Conservation (phyloP, 2,329 filamentous ascomycete genomes). For the Orbilia ellipsospora region DNA sequence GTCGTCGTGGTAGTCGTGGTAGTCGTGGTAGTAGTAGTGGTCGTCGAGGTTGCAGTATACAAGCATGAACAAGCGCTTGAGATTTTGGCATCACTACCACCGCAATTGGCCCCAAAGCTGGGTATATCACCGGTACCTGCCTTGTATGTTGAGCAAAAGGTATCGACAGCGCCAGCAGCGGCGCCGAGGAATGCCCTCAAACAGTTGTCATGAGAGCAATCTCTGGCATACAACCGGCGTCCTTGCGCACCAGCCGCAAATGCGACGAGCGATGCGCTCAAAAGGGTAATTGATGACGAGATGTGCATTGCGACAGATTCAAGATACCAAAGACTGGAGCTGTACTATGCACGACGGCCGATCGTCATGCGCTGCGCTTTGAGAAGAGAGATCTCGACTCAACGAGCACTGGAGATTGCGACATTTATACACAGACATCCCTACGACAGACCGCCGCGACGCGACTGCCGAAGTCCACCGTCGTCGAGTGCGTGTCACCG, state of each 20-base stretch:
- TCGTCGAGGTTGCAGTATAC: slow-evolving; percentile 29
- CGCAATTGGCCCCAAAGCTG: slow-evolving; percentile 32
- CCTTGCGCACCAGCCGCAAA: slow-evolving; percentile 22
- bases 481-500: neutral
- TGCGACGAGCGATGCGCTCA: slow-evolving; percentile 23
- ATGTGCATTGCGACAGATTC: slow-evolving; percentile 17
- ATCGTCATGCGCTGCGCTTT: neutral
- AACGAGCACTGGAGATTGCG: neutral
- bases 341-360: neutral
- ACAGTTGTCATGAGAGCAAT: slow-evolving; percentile 42
- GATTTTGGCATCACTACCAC: slow-evolving; percentile 23
- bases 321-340: slow-evolving; percentile 6
- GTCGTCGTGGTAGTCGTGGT: slow-evolving; percentile 12
- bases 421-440: too few species aligned
- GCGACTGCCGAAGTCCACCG: neutral
- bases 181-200: slow-evolving; percentile 37
- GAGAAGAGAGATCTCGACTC: slow-evolving; percentile 2
- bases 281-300: slow-evolving; percentile 25
- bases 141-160: slow-evolving; percentile 28
- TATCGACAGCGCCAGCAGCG: slow-evolving; percentile 12
- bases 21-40: slow-evolving; percentile 24
- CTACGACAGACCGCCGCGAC: slow-evolving; percentile 5
- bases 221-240: slow-evolving; percentile 29
- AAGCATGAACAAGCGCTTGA: slow-evolving; percentile 43
- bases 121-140: slow-evolving; percentile 38